These are phyloP conservation scores for Conticribra weissflogii DNA, from an alignment of 108 stramenopile genomes.

Conservation along the genomic window DNA sequence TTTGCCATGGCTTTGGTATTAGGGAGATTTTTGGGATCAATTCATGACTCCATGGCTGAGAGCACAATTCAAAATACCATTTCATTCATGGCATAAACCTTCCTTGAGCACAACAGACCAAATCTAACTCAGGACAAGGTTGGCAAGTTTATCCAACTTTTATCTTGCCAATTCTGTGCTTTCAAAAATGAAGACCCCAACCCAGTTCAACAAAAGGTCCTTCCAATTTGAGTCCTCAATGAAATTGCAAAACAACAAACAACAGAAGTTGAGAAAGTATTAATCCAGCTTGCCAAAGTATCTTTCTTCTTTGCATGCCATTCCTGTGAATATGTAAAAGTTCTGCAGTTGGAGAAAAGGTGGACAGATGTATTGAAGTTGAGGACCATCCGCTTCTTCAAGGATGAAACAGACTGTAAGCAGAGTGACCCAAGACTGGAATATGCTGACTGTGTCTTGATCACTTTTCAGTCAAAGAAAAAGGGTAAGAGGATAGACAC, in stretches of 20 bases:
- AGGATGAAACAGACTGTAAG: neutral
- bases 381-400: neutral
- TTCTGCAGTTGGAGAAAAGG: neutral
- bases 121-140: constrained; percentile 25
- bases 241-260: neutral
- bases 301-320: constrained; percentile 5
- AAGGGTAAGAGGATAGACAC: neutral
- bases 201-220: constrained; percentile 15
- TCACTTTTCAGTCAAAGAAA: constrained; percentile 1
- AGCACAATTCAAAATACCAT: constrained; percentile 24
- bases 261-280: constrained; percentile 1
- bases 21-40: constrained; percentile 13
- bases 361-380: neutral
- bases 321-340: constrained; percentile 7
- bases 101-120: constrained; percentile 9
- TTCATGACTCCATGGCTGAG: constrained; percentile 15
- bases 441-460: neutral
- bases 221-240: constrained; percentile 2
- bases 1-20: constrained; percentile 20
- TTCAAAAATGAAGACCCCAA: constrained; percentile 20
- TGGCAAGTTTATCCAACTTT: constrained; percentile 6
- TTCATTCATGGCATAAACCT: constrained; percentile 26
- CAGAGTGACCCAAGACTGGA: neutral
- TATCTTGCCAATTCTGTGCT: constrained; percentile 12
- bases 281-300: neutral